Evolutionary conservation across 1,284 basidiomycete genomes (phyloP), one percentile per base, ranked within the genome.

Genomic region (Naganishia sp.): DNA sequence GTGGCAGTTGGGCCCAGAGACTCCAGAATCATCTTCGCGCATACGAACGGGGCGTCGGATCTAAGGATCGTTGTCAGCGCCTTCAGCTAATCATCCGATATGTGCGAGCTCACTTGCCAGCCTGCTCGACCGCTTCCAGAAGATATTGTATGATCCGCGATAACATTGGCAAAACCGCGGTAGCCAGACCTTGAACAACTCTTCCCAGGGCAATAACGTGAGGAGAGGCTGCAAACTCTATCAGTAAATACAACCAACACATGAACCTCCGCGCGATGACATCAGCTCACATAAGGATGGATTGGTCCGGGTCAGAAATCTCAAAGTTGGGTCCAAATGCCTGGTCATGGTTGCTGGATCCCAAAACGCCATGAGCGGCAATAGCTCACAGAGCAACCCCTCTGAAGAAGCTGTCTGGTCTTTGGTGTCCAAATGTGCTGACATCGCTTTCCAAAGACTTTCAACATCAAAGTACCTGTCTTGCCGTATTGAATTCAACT

Each of bases 401-500:
- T 41, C 43, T 18, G 49, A 32, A 9, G 32, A 31, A 3, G 56
- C 45, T 9, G 5, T 35, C 9, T 65, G 18, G 17, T 18, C 35
- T 13, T 50, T 58, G 17, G n/a, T 35, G 7, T 56, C 42, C 23
- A 68, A 6, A 10, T 56, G 42, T 1, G 58, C 23, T 18, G 28
- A 49, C 28, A 68, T 42, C 17, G 58, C 57, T 23, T 52, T 32
- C 53, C 65, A 68, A 18, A 65, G 28, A 31, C n/a, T 28, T 21
- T 35, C 35, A 23, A 68, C 60, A 21, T 66, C 60, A 51, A 47
- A 68, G 35, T 68, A 68, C 15, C 58, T 50, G 31, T 66, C 49
- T 15, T 39, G 31, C 15, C 67, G 39, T 9, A 66, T 49, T 6
- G 41, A 45, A 18, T 51, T 35, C 35, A 68, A 41, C 55, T 66